Base-by-base conservation (phyloP, 257 asterid genomes). In the Nicotiana noctiflora region DNA sequence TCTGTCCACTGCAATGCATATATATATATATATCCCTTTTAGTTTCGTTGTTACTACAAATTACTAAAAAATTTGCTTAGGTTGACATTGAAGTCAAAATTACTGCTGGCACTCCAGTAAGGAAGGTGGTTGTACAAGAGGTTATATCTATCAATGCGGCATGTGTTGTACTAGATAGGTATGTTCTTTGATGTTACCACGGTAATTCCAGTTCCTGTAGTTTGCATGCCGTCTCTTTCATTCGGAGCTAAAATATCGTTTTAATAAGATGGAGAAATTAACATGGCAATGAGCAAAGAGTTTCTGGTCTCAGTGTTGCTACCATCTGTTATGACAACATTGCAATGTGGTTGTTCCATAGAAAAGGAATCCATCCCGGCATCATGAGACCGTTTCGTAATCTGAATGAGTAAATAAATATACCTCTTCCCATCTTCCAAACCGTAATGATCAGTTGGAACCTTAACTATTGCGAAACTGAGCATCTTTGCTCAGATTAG, bases 111-210 rank as follows among this genome's bases (percentile, higher is more conserved):
- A 86, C 92, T 79, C 98, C 97, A 3, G 53, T 82, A 21, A 82
- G 72, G 86, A 85, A 83, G 44, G 87, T 92, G 52, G 76, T 93
- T 29, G 79, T 87, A 34, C 97, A 93, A 82, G 95, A 92, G 87
- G 82, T 90, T 65, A 59, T 80, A 67, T 59, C 82, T 70, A 83
- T 86, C 44, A 85, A 89, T 53, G 83, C 95, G 21, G 80, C 89
- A n/a, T 93, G 94, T 93, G 90, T 89, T 55, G 79, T 93, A 79
- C 88, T 93, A 61, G 95, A 90, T 75, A 89, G 97, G 97, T 92
- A 89, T 40, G 17, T 18, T 81, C 57, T 5, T 57, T 44, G 77
- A 70, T 70, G n/a, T 70, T 5, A 70, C 57, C 17, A 79, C 66
- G 64, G 72, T 25, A 78, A 52, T 68, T 37, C 27, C 40, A 49